These are phyloP conservation scores for Penicillium silybi DNA, from an alignment of 495 filamentous ascomycete genomes.

Conservation along the genomic window DNA sequence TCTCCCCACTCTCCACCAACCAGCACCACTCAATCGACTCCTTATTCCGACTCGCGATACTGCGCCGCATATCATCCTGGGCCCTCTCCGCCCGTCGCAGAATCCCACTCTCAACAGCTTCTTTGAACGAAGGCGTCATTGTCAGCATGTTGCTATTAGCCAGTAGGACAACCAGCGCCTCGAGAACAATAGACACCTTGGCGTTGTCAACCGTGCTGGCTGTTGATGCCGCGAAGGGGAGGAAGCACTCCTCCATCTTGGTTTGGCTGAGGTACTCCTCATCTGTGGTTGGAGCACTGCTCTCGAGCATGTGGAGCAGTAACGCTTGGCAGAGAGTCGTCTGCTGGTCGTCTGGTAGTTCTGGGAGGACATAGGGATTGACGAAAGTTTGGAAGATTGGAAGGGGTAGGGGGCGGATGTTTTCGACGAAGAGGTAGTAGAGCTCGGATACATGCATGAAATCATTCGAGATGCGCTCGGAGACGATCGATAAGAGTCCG, in stretches of 20 bases:
- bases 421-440: slow-evolving; percentile 63
- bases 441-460: slow-evolving; percentile 54
- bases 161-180: slow-evolving; percentile 64
- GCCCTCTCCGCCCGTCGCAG: slow-evolving; percentile 52
- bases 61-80: slow-evolving; percentile 43
- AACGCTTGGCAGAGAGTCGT: slow-evolving; percentile 63
- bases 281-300: slow-evolving; percentile 47
- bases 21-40: slow-evolving; percentile 38
- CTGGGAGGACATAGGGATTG: slow-evolving; percentile 47
- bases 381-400: slow-evolving; percentile 71
- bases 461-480: slow-evolving; percentile 30
- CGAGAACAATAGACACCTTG: slow-evolving; percentile 72
- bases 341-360: slow-evolving; percentile 42
- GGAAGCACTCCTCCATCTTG: slow-evolving; percentile 62
- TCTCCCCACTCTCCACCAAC: slow-evolving; percentile 40
- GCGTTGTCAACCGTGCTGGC: slow-evolving; percentile 67
- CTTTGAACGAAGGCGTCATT: slow-evolving; percentile 43
- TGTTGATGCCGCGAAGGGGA: slow-evolving; percentile 67
- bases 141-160: slow-evolving; percentile 34
- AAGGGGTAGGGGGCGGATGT: slow-evolving; percentile 62
- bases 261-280: slow-evolving; percentile 48
- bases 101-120: slow-evolving; percentile 61
- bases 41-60: slow-evolving; percentile 28
- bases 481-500: slow-evolving; percentile 49
- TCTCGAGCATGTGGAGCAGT: slow-evolving; percentile 58